These are phyloP conservation scores for Camellia sinensis DNA, from an alignment of 148 eudicot genomes.

Conservation along the genomic window DNA sequence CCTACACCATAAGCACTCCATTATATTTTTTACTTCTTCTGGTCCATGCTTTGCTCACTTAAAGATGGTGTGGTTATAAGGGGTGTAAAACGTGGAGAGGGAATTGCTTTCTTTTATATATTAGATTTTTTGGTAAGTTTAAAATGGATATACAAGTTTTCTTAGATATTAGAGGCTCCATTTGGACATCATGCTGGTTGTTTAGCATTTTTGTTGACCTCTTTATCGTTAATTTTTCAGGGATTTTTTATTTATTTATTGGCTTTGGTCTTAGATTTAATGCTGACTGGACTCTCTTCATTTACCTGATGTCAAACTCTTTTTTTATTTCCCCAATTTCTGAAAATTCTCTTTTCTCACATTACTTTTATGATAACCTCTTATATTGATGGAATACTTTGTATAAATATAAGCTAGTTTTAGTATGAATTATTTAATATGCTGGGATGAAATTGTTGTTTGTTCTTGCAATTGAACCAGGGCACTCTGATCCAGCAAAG, in stretches of 20 bases:
- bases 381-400: not conserved
- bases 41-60: not conserved
- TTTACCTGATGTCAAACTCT: not conserved
- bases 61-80: not conserved
- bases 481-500: conserved; percentile 88
- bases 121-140: not conserved
- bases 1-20: not conserved
- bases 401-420: not conserved
- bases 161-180: not conserved
- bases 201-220: not conserved
- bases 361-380: not conserved
- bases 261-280: conserved; percentile 2
- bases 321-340: not conserved
- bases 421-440: not conserved
- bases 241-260: not conserved
- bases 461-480: conserved; percentile 35
- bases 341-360: not conserved
- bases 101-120: not conserved
- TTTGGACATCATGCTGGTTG: not conserved
- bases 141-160: not conserved
- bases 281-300: not conserved
- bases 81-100: not conserved
- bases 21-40: not conserved
- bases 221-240: not conserved
- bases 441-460: not conserved